phyloP scores from a whole-genome alignment of 164 flowering plant species.

The Cinnamomum chago region DNA sequence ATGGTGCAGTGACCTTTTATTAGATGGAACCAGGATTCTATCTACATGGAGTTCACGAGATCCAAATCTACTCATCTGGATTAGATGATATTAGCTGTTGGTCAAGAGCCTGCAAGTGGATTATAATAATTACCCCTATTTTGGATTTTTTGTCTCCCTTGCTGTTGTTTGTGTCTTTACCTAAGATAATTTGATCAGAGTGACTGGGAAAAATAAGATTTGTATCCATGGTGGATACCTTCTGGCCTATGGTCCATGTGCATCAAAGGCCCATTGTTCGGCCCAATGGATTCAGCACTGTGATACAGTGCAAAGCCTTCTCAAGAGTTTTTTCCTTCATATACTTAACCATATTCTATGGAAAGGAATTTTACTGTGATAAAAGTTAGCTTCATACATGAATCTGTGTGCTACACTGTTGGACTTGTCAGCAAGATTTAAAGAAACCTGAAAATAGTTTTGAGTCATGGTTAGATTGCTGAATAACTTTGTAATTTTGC shows the following conservation, averaged over 20 bases:
- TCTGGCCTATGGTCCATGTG: too few relatives aligned
- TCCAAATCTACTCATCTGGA: not conserved
- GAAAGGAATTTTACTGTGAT: too few relatives aligned
- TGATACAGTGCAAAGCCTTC: too few relatives aligned
- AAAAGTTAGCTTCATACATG: too few relatives aligned
- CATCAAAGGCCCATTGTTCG: too few relatives aligned
- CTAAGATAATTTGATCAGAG: not conserved
- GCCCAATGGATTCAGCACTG: too few relatives aligned
- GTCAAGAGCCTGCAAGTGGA: not conserved
- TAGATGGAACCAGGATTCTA: not conserved
- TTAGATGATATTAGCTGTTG: not conserved
- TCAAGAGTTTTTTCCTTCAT: too few relatives aligned
- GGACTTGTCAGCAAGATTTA: too few relatives aligned
- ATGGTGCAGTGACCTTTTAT: not conserved
- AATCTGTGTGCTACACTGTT: too few relatives aligned
- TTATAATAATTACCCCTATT: not conserved
- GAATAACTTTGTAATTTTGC: not conserved
- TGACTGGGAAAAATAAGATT: not conserved
- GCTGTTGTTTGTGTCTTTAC: not conserved
- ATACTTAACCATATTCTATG: too few relatives aligned
- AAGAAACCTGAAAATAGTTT: too few relatives aligned
- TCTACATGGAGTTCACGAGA: not conserved
- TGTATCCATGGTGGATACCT: not conserved
- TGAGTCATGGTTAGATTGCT: not conserved
- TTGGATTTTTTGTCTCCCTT: not conserved